Base-by-base conservation (phyloP, 2,329 filamentous ascomycete genomes). In the Colletotrichum aenigma region DNA sequence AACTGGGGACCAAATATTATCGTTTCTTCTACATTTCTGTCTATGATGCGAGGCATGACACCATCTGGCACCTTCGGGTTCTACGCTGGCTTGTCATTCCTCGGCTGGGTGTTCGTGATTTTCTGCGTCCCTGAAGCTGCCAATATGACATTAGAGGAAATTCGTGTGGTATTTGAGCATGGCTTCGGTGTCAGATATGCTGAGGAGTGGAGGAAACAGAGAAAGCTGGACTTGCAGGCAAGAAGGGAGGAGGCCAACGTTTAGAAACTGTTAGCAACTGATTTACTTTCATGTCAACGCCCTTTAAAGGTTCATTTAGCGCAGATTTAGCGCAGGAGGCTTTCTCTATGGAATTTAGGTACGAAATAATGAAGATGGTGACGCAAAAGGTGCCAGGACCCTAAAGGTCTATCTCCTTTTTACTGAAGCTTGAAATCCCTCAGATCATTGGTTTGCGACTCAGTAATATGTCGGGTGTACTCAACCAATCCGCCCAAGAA, bases 61-160 rank as follows among this genome's bases (percentile, higher is more conserved):
- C 88, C 88, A 0, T 86, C 83, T 3, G 89, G 89, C 0, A 86
- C 88, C 0, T 91, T 90, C 75, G 88, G 88, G 3, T 89, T 90
- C 80, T 90, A 90, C 71, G 86, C 87, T 2, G 86, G 82, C 0
- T 86, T 90, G 30, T 89, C 87, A 77, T 84, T 87, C 71, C 77
- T 87, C 30, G 88, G 88, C 18, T 88, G 85, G 80, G 72, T 88
- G 7, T 83, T 87, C 71, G 84, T 90, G 26, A 84, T 87, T 70
- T 86, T 89, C 81, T 89, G 83, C 77, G 91, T 89, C 78, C 89
- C 89, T 2, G 88, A 91, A 74, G 88, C 89, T 1, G 89, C 89
- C 75, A 89, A 89, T 9, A 87, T 91, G 85, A 86, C 89, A 21
- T 81, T 91, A 10, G 90, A 91, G 78, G 88, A 89, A 61, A 85